Percentiles rank a stretch among this genome's conserved stretches.
phyloP scores from a whole-genome alignment of 176 grass and related monocot genomes.

The Typha latifolia region DNA sequence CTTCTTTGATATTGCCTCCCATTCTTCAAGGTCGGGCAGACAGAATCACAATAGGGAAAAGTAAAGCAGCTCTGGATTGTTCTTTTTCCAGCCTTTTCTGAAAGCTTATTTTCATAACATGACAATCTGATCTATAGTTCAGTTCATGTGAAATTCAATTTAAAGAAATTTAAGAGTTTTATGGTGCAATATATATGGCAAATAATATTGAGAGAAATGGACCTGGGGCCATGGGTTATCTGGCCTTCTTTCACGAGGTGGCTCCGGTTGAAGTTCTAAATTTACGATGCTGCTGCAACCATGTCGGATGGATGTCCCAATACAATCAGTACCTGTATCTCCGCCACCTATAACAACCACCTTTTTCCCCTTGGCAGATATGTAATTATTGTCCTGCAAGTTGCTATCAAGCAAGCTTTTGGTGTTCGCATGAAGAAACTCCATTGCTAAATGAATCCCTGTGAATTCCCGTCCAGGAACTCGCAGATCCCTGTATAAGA shows the following conservation, averaged over 20 bases:
- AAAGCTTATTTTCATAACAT: too few species aligned
- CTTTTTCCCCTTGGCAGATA: conserved; percentile 91
- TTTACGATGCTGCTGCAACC: conserved; percentile 78
- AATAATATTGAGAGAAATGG: conserved; percentile 2
- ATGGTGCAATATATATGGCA: too few species aligned
- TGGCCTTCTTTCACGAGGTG: conserved; percentile 57
- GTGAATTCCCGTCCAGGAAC: conserved; percentile 73
- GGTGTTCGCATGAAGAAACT: conserved; percentile 94
- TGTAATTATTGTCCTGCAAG: conserved; percentile 85
- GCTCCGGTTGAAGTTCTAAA: conserved; percentile 75
- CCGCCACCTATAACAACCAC: conserved; percentile 98
- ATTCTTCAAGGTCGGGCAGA: too few species aligned
- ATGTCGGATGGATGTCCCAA: conserved; percentile 88
- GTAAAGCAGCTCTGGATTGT: too few species aligned
- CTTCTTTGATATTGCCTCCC: too few species aligned
- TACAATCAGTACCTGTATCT: conserved; percentile 96
- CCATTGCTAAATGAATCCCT: conserved; percentile 95
- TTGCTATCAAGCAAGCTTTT: conserved; percentile 99
- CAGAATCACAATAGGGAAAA: too few species aligned
- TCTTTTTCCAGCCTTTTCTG: too few species aligned
- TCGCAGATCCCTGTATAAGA: conserved; percentile 54
- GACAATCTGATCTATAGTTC: too few species aligned
- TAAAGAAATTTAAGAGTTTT: too few species aligned
- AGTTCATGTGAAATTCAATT: too few species aligned
- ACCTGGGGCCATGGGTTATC: conserved; percentile 98